Conservation (phyloP, 768 basidiomycete genomes). For the Xerocomellus chrysenteron region DNA sequence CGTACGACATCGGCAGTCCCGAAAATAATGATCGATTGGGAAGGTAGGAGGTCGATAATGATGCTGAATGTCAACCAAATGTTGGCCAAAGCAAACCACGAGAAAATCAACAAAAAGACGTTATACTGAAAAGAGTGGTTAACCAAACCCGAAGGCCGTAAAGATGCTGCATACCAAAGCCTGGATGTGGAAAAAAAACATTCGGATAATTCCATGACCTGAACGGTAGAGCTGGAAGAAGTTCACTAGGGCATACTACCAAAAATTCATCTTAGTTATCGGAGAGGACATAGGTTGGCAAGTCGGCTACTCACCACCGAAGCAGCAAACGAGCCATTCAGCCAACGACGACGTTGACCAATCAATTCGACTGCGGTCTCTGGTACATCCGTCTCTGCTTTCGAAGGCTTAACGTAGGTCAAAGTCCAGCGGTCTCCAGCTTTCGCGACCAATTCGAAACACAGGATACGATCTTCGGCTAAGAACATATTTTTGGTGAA, state of each 20-base stretch:
- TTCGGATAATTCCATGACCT: slow-evolving; percentile 83
- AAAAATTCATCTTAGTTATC: not conserved
- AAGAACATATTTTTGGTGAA: slow-evolving; percentile 94
- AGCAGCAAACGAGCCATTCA: slow-evolving; percentile 95
- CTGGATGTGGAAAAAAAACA: slow-evolving; percentile 97
- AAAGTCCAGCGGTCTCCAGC: slow-evolving; percentile 84
- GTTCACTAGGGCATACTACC: slow-evolving; percentile 86
- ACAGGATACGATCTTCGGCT: slow-evolving; percentile 95
- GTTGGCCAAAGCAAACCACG: slow-evolving; percentile 92
- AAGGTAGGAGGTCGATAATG: slow-evolving; percentile 84
- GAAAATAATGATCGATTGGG: slow-evolving; percentile 56
- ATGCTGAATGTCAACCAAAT: slow-evolving; percentile 95
- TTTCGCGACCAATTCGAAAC: slow-evolving; percentile 96
- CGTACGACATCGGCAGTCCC: slow-evolving; percentile 69
- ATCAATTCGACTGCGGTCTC: slow-evolving; percentile 91
- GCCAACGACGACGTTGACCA: slow-evolving; percentile 93
- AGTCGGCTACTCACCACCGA: slow-evolving; percentile 61
- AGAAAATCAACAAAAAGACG: slow-evolving; percentile 79
- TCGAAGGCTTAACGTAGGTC: slow-evolving; percentile 90
- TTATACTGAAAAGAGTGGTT: slow-evolving; percentile 59
- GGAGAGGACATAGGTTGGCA: not conserved
- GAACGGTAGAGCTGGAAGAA: slow-evolving; percentile 89
- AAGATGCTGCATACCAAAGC: slow-evolving; percentile 59
- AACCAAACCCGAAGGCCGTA: not conserved
- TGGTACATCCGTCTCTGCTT: slow-evolving; percentile 95